These are phyloP conservation scores for Xerocomus amazonicus DNA, from an alignment of 1,284 basidiomycete species.

Conservation along the genomic window DNA sequence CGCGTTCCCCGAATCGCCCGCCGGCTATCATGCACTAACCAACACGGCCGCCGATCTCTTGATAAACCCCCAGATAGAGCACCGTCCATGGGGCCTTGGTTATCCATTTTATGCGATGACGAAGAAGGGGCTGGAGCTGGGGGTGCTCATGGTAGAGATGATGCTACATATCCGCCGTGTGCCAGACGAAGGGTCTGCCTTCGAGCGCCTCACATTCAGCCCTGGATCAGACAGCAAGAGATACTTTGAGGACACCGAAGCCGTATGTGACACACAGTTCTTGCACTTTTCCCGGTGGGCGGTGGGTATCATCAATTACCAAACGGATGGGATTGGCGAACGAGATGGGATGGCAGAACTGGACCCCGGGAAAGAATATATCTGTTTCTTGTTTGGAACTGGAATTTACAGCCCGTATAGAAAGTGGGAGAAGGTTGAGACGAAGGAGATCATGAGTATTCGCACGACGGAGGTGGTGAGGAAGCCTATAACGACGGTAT, in stretches of 20 bases:
- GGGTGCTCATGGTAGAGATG: conserved; percentile 22
- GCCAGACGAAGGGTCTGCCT: conserved; percentile 3
- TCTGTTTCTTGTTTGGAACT: conserved; percentile 22
- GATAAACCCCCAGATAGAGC: background rate
- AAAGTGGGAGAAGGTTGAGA: conserved; percentile 24
- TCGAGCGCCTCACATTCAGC: conserved; percentile 14
- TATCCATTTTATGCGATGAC: conserved; percentile 21
- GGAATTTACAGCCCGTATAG: conserved; percentile 19
- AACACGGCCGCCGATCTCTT: background rate
- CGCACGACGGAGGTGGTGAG: conserved; percentile 19
- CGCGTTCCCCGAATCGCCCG: conserved; percentile 19
- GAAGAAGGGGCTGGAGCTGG: conserved; percentile 22
- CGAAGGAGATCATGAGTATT: conserved; percentile 15
- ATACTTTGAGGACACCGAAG: conserved; percentile 14
- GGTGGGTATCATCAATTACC: conserved; percentile 24
- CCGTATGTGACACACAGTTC: conserved; percentile 14
- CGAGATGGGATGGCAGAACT: conserved; percentile 13
- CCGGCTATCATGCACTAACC: conserved; percentile 14
- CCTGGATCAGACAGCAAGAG: conserved; percentile 11
- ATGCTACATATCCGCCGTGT: conserved; percentile 21
- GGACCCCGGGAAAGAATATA: conserved; percentile 15
- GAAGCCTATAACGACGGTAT: conserved; percentile 12
- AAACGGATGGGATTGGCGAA: conserved; percentile 17
- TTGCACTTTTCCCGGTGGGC: conserved; percentile 24
- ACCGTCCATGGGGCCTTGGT: conserved; percentile 15